Percentiles rank a stretch among this genome's conserved stretches.
phyloP scores from a whole-genome alignment of 208 protist species.

The Novymonas esmeraldas region DNA sequence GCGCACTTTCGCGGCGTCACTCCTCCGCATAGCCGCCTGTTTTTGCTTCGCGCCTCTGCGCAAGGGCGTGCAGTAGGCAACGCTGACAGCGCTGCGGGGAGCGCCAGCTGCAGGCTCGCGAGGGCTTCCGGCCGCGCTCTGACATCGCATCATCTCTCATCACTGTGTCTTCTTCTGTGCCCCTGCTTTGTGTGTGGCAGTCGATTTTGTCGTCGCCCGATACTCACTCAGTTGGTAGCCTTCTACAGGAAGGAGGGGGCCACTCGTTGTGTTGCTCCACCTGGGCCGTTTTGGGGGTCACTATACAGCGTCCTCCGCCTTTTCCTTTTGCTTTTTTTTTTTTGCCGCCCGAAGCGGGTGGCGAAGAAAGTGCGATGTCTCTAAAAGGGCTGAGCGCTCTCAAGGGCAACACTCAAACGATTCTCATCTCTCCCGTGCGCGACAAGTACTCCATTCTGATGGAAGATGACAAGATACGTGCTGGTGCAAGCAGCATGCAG shows the following conservation, averaged over 20 bases:
- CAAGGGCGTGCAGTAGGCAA: too few relatives aligned
- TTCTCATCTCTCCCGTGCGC: constrained; percentile 74
- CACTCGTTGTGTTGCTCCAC: not conserved
- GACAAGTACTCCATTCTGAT: constrained; percentile 93
- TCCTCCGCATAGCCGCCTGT: too few relatives aligned
- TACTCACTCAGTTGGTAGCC: not conserved
- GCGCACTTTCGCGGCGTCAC: too few relatives aligned
- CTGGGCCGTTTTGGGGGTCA: not conserved
- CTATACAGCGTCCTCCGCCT: constrained; percentile 1
- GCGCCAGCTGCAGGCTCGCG: too few relatives aligned
- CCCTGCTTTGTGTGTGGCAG: not conserved
- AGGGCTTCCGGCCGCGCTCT: too few relatives aligned
- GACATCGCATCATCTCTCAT: not conserved
- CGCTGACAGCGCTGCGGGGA: too few relatives aligned
- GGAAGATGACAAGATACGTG: constrained; percentile 90
- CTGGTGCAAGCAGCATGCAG: constrained; percentile 92
- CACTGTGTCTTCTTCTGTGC: not conserved
- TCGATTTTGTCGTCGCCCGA: not conserved
- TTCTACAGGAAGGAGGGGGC: not conserved
- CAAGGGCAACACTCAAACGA: constrained; percentile 74
- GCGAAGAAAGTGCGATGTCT: constrained; percentile 26
- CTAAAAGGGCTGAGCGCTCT: constrained; percentile 58
- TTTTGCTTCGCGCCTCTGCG: too few relatives aligned
- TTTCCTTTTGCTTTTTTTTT: constrained; percentile 5
- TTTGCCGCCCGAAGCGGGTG: not conserved